Evolutionary conservation across 306 rosid species (phyloP).

Genomic region (Quillaja saponaria): DNA sequence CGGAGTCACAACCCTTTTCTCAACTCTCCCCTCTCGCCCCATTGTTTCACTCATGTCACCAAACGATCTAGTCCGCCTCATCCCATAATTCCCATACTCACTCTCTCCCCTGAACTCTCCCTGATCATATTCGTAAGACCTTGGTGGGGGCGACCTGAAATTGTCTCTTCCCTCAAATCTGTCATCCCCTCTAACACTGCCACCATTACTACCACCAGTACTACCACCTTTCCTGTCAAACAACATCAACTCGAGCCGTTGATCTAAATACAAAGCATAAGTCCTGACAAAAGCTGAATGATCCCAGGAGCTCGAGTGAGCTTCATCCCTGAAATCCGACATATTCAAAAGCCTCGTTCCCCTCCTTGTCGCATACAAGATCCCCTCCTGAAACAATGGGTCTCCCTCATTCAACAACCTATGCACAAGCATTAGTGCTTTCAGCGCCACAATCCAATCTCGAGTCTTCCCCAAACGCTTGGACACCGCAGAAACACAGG

Average conservation of each 20-base stretch:
- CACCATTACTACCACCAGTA: slow-evolving; percentile 1
- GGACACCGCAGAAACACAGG: slow-evolving; percentile 73
- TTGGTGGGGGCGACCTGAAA: slow-evolving; percentile 76
- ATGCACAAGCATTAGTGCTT: slow-evolving; percentile 73
- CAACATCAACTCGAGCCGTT: slow-evolving; percentile 73
- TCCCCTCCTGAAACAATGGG: slow-evolving; percentile 78
- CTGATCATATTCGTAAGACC: slow-evolving; percentile 62
- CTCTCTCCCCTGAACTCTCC: slow-evolving; percentile 57
- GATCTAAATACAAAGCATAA: slow-evolving; percentile 86
- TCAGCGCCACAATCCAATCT: slow-evolving; percentile 96
- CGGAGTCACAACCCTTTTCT: slow-evolving; percentile 64
- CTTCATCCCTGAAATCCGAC: slow-evolving; percentile 91
- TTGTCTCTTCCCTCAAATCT: slow-evolving; percentile 61
- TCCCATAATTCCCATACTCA: slow-evolving; percentile 55
- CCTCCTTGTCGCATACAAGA: slow-evolving; percentile 80
- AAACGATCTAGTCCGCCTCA: slow-evolving; percentile 80
- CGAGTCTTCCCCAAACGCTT: slow-evolving; percentile 89
- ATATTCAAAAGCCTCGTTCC: slow-evolving; percentile 88
- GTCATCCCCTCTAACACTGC: slow-evolving; percentile 37
- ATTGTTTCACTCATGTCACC: slow-evolving; percentile 72
- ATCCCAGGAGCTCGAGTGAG: slow-evolving; percentile 97
- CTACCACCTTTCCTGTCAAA: slow-evolving; percentile 55
- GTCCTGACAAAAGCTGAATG: slow-evolving; percentile 89
- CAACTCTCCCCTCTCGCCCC: slow-evolving; percentile 45
- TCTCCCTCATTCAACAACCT: slow-evolving; percentile 81